Evolutionary conservation across 2,329 filamentous ascomycete genomes (phyloP).

Genomic region (Ophiocordyceps unilateralis): DNA sequence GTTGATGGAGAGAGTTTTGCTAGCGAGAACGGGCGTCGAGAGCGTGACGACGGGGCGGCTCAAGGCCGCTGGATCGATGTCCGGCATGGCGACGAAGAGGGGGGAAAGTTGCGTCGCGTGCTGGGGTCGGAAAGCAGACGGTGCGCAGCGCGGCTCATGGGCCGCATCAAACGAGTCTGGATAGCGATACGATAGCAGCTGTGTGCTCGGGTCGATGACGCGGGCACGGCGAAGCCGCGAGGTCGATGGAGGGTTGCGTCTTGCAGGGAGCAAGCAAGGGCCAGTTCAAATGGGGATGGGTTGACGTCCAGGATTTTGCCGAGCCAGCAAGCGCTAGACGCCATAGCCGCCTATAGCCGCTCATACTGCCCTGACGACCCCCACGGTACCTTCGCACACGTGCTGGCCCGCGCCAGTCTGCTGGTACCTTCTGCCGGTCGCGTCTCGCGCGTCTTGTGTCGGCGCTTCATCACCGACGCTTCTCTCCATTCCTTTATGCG

Average conservation of each 20-base stretch:
- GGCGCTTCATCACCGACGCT: no score
- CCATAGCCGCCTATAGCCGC: background rate
- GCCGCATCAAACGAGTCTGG: slow-evolving; percentile 21
- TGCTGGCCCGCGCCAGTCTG: no score
- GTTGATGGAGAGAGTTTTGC: slow-evolving; percentile 38
- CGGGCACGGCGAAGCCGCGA: slow-evolving; percentile 20
- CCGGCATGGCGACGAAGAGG: slow-evolving; percentile 33
- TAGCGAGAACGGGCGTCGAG: slow-evolving; percentile 39
- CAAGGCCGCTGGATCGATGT: slow-evolving; percentile 53
- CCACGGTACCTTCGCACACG: no score
- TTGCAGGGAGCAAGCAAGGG: background rate
- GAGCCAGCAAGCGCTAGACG: background rate
- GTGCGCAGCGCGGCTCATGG: slow-evolving; percentile 24
- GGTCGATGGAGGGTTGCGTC: slow-evolving; percentile 19
- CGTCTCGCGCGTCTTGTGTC: no score
- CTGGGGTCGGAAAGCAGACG: slow-evolving; percentile 31
- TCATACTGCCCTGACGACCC: no score
- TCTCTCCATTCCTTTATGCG: no score
- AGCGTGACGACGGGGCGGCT: slow-evolving; percentile 42
- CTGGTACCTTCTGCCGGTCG: no score
- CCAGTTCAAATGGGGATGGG: background rate
- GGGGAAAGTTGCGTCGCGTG: slow-evolving; percentile 26
- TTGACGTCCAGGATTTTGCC: background rate
- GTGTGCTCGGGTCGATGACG: slow-evolving; percentile 24
- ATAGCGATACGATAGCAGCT: slow-evolving; percentile 23